These are phyloP conservation scores for Dioscorea alata DNA, from an alignment of 106 monocot species.

Conservation along the genomic window DNA sequence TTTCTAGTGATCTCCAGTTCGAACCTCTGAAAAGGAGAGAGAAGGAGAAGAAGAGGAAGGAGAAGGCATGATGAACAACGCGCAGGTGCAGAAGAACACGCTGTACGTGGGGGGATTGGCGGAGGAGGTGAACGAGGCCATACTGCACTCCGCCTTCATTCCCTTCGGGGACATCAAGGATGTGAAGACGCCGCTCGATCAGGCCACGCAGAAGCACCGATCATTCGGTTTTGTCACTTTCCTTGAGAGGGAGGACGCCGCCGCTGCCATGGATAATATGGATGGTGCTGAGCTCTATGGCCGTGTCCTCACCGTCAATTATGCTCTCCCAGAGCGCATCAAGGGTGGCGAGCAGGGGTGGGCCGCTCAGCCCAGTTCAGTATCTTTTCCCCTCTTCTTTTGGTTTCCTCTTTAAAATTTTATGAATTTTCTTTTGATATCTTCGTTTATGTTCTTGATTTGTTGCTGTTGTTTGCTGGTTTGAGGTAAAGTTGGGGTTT, in stretches of 20 bases:
- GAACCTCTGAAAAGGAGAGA: no score
- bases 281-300: conserved; percentile 91
- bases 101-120: conserved; percentile 90
- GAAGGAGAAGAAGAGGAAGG: no score
- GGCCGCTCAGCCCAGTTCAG: conserved; percentile 85
- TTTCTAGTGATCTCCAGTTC: no score
- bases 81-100: conserved; percentile 86
- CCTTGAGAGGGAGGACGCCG: conserved; percentile 90
- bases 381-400: background rate
- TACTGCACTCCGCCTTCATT: conserved; percentile 87
- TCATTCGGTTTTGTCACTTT: conserved; percentile 99
- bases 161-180: conserved; percentile 99
- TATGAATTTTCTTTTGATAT: no score
- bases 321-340: conserved; percentile 88
- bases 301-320: conserved; percentile 82
- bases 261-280: conserved; percentile 98
- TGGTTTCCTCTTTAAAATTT: background rate
- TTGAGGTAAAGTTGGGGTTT: no score
- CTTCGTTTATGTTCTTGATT: no score
- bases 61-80: background rate
- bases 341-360: conserved; percentile 96
- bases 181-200: conserved; percentile 96
- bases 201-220: conserved; percentile 97
- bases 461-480: no score
- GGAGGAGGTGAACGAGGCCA: conserved; percentile 94